Evolutionary conservation across 257 asterid genomes (phyloP), one percentile per base, ranked within the genome.

Genomic region (Vinca minor): DNA sequence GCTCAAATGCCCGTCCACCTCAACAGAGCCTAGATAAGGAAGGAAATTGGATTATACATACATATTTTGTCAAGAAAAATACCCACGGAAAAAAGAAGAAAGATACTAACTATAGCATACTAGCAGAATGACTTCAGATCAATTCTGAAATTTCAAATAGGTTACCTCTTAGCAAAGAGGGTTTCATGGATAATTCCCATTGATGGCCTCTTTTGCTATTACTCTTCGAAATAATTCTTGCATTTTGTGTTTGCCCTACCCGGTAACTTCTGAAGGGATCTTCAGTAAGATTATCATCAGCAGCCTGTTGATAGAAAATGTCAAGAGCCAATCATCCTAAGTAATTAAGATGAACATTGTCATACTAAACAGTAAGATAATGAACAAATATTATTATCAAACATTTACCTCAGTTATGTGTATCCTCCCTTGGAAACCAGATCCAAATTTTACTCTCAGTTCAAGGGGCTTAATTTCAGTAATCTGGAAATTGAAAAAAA

Each of bases 381-480:
- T 23, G 21, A 36, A 41, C 26, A 44, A 20, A 59, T 21, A 55
- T 38, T 28, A 46, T 8, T 48, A 4, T 8, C 59, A 23, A 67
- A 62, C 32, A 73, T 48, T 61, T 52, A 89, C 98, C 98, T 93
- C 98, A 47, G 98, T 93, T 52, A 89, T 69, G 75, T 93, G 97
- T 59, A 93, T 79, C 71, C 95, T 84, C 73, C 98, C 98, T 57
- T 67, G 83, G 65, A 76, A 75, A 57, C 88, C 89, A 66, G 95
- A 82, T 59, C 97, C 97, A 83, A 93, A 93, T 83, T 87, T 89
- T 60, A 87, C 72, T 77, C 85, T 79, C 61, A 87, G 73, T 82
- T 89, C 98, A 72, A 93, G 82, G 75, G 91, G 96, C 83, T 78
- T 87, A 75, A 77, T 83, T 74, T 89, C 96, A 69, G 84, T 85